These are phyloP conservation scores for Ceriops decandra DNA, from an alignment of 345 rosid genomes.

Conservation along the genomic window DNA sequence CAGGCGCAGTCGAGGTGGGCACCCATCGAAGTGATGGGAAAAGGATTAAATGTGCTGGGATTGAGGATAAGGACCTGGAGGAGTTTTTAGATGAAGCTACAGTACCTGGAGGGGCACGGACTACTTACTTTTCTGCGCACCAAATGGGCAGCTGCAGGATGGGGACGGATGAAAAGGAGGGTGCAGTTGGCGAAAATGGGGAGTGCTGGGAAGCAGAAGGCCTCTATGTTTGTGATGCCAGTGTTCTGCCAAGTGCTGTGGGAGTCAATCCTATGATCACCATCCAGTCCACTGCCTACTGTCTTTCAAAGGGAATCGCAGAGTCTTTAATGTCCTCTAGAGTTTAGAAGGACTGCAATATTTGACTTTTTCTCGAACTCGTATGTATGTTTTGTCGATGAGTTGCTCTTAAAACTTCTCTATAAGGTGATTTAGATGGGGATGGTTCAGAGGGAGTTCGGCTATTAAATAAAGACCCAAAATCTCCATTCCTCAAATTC, in stretches of 20 bases:
- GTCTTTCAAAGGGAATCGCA: slow-evolving; percentile 35
- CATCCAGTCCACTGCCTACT: slow-evolving; percentile 51
- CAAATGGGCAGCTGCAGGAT: slow-evolving; percentile 77
- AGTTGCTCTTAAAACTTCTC: too few species aligned
- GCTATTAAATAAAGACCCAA: too few species aligned
- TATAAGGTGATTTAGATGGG: too few species aligned
- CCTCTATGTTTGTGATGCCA: slow-evolving; percentile 55
- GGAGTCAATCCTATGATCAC: slow-evolving; percentile 77
- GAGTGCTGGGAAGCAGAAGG: slow-evolving; percentile 73
- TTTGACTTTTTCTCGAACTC: too few species aligned
- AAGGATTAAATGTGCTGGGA: slow-evolving; percentile 45
- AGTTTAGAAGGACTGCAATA: too few species aligned
- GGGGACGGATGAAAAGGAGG: slow-evolving; percentile 42
- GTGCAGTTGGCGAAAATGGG: slow-evolving; percentile 56
- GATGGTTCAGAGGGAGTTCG: too few species aligned
- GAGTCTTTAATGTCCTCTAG: neutral
- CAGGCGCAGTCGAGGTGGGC: slow-evolving; percentile 70
- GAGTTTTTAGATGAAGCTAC: slow-evolving; percentile 44
- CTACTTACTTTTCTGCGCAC: slow-evolving; percentile 45
- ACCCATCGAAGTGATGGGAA: slow-evolving; percentile 61
- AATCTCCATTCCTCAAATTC: too few species aligned
- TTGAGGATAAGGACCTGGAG: slow-evolving; percentile 33
- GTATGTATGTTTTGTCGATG: too few species aligned
- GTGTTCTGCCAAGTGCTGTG: slow-evolving; percentile 58
- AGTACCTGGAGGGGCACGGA: slow-evolving; percentile 42